Base-by-base conservation (phyloP, 2,329 filamentous ascomycete species). In the Penicillium sp. region DNA sequence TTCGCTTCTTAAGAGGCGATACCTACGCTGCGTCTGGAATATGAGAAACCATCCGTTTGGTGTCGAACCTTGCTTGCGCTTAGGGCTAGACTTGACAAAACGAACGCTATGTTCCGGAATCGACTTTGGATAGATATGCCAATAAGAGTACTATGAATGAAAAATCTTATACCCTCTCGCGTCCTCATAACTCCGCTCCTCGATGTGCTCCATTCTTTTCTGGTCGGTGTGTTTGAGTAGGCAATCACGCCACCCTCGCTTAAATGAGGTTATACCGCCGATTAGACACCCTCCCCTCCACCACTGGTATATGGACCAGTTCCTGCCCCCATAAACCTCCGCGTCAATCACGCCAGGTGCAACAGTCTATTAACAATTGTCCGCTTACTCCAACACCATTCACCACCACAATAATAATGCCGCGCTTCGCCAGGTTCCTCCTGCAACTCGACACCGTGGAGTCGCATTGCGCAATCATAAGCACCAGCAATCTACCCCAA, bases 381-480 rank as follows among this genome's bases (percentile, higher is more conserved):
- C n/a, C n/a, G n/a, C n/a, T n/a, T n/a, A n/a, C n/a, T n/a, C n/a
- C 48, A 30, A 19, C 48, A 11, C 30, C 47, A 30, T 50, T 30
- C 9, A 51, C 8, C 48, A n/a, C 5, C 1, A 21, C 21, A 21
- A 21, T 21, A 21, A 21, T 21, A 31, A n/a, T 31, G 17, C 38
- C 17, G n/a, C 3, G 5, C 7, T 9, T 55, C 31, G 51, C 31
- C 19, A 26, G 2, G 26, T 15, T 13, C 9, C 11, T 41, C 13
- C 35, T 8, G 38, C 53, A 26, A 56, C 31, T 59, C 41, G 56
- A 58, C 56, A 53, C 35, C n/a, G 35, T 58, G 56, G 26, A 47
- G 38, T 52, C 56, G 5, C 35, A 59, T 60, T 48, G 50, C 57
- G 57, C 57, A 26, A 60, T 60, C n/a, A 8, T 21, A 19, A 47